Percentiles rank a stretch among this genome's conserved stretches.
Evolutionary conservation across 768 basidiomycete species (phyloP).

Genomic region (Naematelia encephala): DNA sequence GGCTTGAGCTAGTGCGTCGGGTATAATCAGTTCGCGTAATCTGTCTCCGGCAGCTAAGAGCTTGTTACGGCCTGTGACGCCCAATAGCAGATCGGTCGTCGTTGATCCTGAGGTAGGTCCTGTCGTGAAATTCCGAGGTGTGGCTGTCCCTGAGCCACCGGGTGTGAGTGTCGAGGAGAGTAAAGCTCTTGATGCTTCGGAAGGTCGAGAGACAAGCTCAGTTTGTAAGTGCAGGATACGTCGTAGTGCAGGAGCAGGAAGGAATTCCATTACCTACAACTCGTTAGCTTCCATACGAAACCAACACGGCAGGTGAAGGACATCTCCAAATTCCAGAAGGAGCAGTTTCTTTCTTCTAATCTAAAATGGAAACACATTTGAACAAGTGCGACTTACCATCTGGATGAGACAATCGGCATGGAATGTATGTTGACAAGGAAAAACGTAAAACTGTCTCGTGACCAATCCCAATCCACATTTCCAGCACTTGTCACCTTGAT

Average conservation of each 20-base stretch:
- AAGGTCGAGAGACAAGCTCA: slow-evolving; percentile 65
- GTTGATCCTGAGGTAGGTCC: slow-evolving; percentile 31
- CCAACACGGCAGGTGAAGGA: too few species aligned
- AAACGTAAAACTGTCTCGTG: slow-evolving; percentile 88
- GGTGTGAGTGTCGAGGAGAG: slow-evolving; percentile 28
- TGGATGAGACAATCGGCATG: slow-evolving; percentile 96
- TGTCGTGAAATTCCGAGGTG: slow-evolving; percentile 9
- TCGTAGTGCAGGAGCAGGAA: slow-evolving; percentile 75
- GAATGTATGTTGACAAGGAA: slow-evolving; percentile 96
- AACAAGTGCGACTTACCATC: slow-evolving; percentile 61
- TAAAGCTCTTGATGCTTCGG: slow-evolving; percentile 28
- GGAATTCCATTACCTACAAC: slow-evolving; percentile 82
- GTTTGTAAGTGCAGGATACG: slow-evolving; percentile 81
- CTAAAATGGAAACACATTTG: background rate
- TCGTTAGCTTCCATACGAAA: background rate
- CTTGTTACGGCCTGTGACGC: slow-evolving; percentile 54
- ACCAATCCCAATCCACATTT: slow-evolving; percentile 72
- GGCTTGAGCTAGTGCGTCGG: slow-evolving; percentile 82
- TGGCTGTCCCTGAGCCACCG: slow-evolving; percentile 1
- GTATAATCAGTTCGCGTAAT: slow-evolving; percentile 85
- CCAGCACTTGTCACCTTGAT: slow-evolving; percentile 80
- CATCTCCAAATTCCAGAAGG: too few species aligned
- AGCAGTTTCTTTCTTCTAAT: too few species aligned
- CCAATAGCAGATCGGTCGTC: slow-evolving; percentile 43
- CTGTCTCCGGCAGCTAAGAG: slow-evolving; percentile 84